phyloP scores from a whole-genome alignment of 2,329 filamentous ascomycete species.

The Dactylonectria macrodidyma region DNA sequence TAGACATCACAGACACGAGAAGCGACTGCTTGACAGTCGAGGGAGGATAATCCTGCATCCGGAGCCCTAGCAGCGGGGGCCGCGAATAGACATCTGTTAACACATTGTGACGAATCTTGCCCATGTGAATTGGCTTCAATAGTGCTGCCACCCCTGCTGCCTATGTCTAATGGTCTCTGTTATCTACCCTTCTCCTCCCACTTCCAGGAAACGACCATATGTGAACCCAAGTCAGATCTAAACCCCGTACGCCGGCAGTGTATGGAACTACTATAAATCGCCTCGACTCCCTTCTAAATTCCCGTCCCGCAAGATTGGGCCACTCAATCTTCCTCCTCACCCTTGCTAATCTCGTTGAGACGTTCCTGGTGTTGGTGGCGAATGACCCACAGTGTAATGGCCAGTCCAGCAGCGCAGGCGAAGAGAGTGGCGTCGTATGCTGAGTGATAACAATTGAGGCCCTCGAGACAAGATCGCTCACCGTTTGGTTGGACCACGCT shows the following conservation, averaged over 20 bases:
- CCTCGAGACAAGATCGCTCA: conserved; percentile 82
- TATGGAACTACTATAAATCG: background rate
- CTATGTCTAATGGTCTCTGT: background rate
- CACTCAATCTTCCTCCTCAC: conserved; percentile 56
- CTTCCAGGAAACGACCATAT: background rate
- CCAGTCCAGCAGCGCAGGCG: conserved; percentile 78
- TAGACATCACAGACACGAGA: conserved; percentile 20
- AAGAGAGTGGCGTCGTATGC: conserved; percentile 86
- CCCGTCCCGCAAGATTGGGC: background rate
- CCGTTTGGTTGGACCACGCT: conserved; percentile 78
- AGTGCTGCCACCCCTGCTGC: background rate
- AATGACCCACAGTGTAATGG: conserved; percentile 80
- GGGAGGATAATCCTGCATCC: conserved; percentile 33
- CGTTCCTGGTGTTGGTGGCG: conserved; percentile 65
- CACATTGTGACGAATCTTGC: conserved; percentile 36
- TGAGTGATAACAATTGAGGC: conserved; percentile 83
- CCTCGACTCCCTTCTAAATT: background rate
- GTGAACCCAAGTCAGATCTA: background rate
- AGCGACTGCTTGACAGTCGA: conserved; percentile 23
- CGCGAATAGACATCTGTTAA: conserved; percentile 33
- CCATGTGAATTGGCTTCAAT: conserved; percentile 9
- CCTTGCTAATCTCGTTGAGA: conserved; percentile 56
- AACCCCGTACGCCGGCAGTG: conserved; percentile 3
- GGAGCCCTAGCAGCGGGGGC: conserved; percentile 17
- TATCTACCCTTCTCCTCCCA: background rate